Evolutionary conservation across 305 asterid genomes (phyloP).

Genomic region (Rubia peregrina): DNA sequence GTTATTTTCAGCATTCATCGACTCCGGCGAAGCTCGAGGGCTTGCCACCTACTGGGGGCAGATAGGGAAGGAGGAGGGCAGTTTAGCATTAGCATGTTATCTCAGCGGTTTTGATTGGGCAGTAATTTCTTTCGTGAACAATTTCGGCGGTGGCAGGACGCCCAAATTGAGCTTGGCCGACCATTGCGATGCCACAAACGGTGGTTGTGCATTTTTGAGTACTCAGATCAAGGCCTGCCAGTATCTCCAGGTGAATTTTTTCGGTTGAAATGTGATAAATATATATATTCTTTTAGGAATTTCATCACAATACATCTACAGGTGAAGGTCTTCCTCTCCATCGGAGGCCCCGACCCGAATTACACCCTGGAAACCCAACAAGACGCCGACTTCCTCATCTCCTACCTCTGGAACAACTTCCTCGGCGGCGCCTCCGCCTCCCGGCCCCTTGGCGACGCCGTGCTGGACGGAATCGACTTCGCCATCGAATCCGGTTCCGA

Average conservation of each 20-base stretch:
- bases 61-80: constrained; percentile 8
- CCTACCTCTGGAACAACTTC: constrained; percentile 21
- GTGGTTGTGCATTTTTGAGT: constrained; percentile 16
- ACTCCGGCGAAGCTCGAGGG: constrained; percentile 5
- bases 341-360: constrained; percentile 21
- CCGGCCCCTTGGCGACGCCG: constrained; percentile 21
- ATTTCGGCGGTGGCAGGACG: constrained; percentile 21
- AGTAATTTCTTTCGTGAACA: constrained; percentile 6
- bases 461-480: constrained; percentile 21
- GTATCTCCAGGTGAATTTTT: constrained; percentile 4
- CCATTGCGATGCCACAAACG: constrained; percentile 16
- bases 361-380: constrained; percentile 15
- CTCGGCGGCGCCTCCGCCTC: constrained; percentile 16
- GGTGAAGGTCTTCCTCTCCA: constrained; percentile 18
- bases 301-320: neutral
- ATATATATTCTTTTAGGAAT: no score
- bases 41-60: constrained; percentile 14
- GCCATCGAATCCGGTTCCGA: constrained; percentile 20
- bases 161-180: constrained; percentile 17
- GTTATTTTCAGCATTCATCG: neutral
- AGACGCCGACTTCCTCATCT: constrained; percentile 16
- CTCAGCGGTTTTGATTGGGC: constrained; percentile 6
- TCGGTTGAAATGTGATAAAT: no score
- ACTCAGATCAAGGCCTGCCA: constrained; percentile 18
- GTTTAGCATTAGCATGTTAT: constrained; percentile 5